These are phyloP conservation scores for Wickerhamomyces tratensis DNA, from an alignment of 805 yeast species.

Conservation along the genomic window DNA sequence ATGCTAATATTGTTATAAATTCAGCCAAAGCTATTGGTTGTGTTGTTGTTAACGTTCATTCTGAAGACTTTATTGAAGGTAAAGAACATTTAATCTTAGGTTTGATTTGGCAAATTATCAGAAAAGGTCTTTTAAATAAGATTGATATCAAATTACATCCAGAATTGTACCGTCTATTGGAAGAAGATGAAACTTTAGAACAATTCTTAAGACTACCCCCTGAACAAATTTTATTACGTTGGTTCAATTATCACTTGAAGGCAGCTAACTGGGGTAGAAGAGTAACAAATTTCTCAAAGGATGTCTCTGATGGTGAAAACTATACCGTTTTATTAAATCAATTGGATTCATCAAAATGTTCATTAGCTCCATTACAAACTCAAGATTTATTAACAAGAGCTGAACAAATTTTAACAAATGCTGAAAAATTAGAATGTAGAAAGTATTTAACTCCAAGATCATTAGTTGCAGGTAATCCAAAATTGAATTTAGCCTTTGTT, in stretches of 20 bases:
- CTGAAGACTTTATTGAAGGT: constrained; percentile 92
- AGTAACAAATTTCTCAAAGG: constrained; percentile 78
- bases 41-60: constrained; percentile 94
- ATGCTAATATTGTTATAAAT: constrained; percentile 94
- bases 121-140: constrained; percentile 90
- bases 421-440: constrained; percentile 86
- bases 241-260: constrained; percentile 95
- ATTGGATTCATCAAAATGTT: constrained; percentile 75
- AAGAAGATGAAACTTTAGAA: constrained; percentile 95
- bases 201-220: constrained; percentile 96
- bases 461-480: constrained; percentile 92
- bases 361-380: constrained; percentile 54
- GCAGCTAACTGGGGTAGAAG: constrained; percentile 86
- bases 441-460: constrained; percentile 92
- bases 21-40: constrained; percentile 99
- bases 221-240: constrained; percentile 90
- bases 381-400: constrained; percentile 74
- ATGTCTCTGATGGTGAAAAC: constrained; percentile 91
- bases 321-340: constrained; percentile 86
- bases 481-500: constrained; percentile 91
- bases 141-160: constrained; percentile 96
- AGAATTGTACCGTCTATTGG: constrained; percentile 86
- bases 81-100: constrained; percentile 89
- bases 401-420: constrained; percentile 74
- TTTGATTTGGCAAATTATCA: constrained; percentile 92